Conservation (phyloP, 1,139 yeast genomes). For the Pichia sp. region DNA sequence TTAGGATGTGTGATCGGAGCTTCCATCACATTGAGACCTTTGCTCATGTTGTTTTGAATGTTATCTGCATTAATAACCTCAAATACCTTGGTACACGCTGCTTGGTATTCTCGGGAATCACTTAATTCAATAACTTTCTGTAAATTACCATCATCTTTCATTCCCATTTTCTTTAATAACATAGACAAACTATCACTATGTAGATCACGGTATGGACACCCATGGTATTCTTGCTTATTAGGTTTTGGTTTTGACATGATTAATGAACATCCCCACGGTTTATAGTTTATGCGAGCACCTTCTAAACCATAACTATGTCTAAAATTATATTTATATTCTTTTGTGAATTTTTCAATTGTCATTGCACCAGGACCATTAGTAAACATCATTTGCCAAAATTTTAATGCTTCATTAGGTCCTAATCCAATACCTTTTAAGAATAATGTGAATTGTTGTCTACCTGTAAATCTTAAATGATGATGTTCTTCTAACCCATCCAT, state of each 20-base stretch:
- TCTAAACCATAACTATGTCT: constrained; percentile 88
- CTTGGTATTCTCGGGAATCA: constrained; percentile 60
- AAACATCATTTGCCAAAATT: constrained; percentile 77
- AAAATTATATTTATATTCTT: constrained; percentile 81
- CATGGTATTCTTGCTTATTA: constrained; percentile 63
- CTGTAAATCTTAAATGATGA: constrained; percentile 74
- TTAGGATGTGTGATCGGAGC: constrained; percentile 77
- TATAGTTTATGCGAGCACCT: constrained; percentile 80
- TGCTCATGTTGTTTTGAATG: constrained; percentile 37
- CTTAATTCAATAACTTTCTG: constrained; percentile 63
- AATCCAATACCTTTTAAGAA: constrained; percentile 89
- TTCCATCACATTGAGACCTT: constrained; percentile 36
- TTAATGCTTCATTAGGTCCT: constrained; percentile 77
- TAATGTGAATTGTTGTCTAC: constrained; percentile 78
- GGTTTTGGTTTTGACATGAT: constrained; percentile 73
- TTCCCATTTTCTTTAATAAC: constrained; percentile 59
- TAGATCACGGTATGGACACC: constrained; percentile 87
- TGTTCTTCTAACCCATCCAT: constrained; percentile 53
- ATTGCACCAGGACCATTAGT: constrained; percentile 43
- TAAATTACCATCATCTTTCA: constrained; percentile 56
- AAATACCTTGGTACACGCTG: constrained; percentile 86
- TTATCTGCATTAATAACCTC: constrained; percentile 59
- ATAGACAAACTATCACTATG: constrained; percentile 51
- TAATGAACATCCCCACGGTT: constrained; percentile 79
- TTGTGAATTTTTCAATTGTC: constrained; percentile 70